Percentiles rank a stretch among this genome's conserved stretches.
phyloP scores from a whole-genome alignment of 345 rosid genomes.

The Ailanthus altissimus region DNA sequence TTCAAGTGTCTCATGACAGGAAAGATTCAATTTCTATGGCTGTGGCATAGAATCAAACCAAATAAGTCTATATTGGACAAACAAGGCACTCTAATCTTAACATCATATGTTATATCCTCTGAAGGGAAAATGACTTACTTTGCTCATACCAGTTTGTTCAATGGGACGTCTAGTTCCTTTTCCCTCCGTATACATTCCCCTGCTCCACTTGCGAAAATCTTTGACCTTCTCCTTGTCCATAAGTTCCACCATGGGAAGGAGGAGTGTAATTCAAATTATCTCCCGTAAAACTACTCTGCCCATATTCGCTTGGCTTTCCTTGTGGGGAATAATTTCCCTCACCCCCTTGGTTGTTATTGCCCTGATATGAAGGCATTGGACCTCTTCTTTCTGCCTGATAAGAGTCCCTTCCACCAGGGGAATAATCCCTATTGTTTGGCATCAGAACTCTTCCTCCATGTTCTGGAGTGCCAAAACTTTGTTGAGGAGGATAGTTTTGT shows the following conservation, averaged over 20 bases:
- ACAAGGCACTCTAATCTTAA: background rate
- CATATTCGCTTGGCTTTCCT: slow-evolving; percentile 25
- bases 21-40: background rate
- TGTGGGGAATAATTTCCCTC: slow-evolving; percentile 46
- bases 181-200: slow-evolving; percentile 46
- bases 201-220: slow-evolving; percentile 43
- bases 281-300: slow-evolving; percentile 32
- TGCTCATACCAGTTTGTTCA: slow-evolving; percentile 44
- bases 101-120: background rate
- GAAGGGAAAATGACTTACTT: slow-evolving; percentile 35
- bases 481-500: slow-evolving; percentile 19
- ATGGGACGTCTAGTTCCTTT: slow-evolving; percentile 37
- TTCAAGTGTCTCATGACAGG: too few relatives aligned
- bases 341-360: slow-evolving; percentile 41
- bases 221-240: slow-evolving; percentile 28
- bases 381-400: slow-evolving; percentile 35
- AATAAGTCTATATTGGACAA: background rate
- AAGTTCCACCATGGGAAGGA: too few relatives aligned
- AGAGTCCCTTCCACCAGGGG: slow-evolving; percentile 35
- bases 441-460: slow-evolving; percentile 40
- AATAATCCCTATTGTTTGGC: slow-evolving; percentile 45
- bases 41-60: background rate
- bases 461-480: slow-evolving; percentile 37
- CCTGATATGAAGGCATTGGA: slow-evolving; percentile 39
- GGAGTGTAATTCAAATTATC: slow-evolving; percentile 22